Percentiles rank a stretch among this genome's conserved stretches.
These are phyloP conservation scores for Sclerotinia spermophila DNA, from an alignment of 2,329 filamentous ascomycete species.

Conservation along the genomic window DNA sequence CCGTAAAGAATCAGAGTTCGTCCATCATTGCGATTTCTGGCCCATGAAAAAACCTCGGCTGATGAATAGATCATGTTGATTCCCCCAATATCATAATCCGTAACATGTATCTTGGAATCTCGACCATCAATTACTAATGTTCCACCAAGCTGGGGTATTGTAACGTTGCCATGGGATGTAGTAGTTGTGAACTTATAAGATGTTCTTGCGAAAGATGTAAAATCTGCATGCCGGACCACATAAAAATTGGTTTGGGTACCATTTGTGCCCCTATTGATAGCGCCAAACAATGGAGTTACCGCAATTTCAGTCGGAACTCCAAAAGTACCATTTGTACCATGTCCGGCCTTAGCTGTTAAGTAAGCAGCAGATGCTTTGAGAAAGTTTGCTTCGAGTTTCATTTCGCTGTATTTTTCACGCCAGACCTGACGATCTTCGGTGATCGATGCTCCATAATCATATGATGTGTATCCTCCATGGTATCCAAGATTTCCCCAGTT, in stretches of 20 bases:
- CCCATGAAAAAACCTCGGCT: constrained; percentile 64
- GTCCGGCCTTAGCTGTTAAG: constrained; percentile 50
- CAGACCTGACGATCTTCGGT: constrained; percentile 22
- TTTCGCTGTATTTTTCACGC: constrained; percentile 26
- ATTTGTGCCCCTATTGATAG: constrained; percentile 31
- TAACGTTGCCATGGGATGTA: constrained; percentile 52
- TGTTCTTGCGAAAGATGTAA: constrained; percentile 33
- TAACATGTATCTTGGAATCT: constrained; percentile 63
- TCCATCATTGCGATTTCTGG: constrained; percentile 50
- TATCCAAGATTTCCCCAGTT: constrained; percentile 80
- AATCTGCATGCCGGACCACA: constrained; percentile 61
- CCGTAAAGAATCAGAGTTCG: constrained; percentile 61
- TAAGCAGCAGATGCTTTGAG: constrained; percentile 25
- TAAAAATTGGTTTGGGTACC: constrained; percentile 55
- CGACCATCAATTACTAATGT: constrained; percentile 54
- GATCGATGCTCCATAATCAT: constrained; percentile 41
- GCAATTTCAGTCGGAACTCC: constrained; percentile 59
- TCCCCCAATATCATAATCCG: constrained; percentile 58
- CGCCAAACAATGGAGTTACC: constrained; percentile 55
- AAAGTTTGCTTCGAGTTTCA: constrained; percentile 28
- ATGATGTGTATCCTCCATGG: constrained; percentile 56
- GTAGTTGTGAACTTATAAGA: constrained; percentile 44
- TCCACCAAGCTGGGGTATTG: constrained; percentile 55
- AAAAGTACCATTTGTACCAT: constrained; percentile 36
- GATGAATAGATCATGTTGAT: constrained; percentile 60